These are phyloP conservation scores for Scedosporium apiospermum DNA, from an alignment of 2,329 filamentous ascomycete species.

Conservation along the genomic window DNA sequence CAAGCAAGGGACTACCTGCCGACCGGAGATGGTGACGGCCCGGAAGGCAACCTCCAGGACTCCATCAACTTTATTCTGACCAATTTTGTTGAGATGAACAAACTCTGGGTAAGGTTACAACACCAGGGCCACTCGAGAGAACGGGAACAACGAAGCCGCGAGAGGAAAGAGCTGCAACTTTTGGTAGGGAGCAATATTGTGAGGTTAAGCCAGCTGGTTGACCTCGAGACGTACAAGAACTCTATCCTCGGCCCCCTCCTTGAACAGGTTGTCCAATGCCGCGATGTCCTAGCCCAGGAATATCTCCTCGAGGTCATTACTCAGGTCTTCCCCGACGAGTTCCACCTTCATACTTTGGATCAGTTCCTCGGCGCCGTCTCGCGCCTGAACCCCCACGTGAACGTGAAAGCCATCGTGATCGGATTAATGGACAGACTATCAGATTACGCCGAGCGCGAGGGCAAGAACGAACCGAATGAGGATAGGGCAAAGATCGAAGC, in stretches of 20 bases:
- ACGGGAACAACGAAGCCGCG: constrained; percentile 84
- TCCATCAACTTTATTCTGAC: constrained; percentile 97
- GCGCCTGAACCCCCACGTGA: constrained; percentile 88
- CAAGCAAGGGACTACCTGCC: constrained; percentile 88
- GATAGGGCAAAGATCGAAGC: constrained; percentile 72
- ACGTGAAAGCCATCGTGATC: constrained; percentile 96
- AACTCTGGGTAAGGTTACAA: constrained; percentile 94
- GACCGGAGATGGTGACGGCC: constrained; percentile 72
- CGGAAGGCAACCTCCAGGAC: constrained; percentile 91
- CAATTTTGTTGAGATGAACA: constrained; percentile 99
- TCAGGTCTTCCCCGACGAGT: constrained; percentile 97
- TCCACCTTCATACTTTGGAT: constrained; percentile 92
- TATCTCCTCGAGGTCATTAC: constrained; percentile 97
- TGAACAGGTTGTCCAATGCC: constrained; percentile 95
- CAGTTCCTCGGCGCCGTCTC: constrained; percentile 91
- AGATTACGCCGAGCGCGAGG: constrained; percentile 85
- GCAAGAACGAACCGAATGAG: constrained; percentile 59
- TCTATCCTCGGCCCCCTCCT: constrained; percentile 80
- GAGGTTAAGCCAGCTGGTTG: constrained; percentile 86
- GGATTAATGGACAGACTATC: constrained; percentile 95
- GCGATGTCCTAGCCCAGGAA: constrained; percentile 93
- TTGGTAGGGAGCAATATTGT: constrained; percentile 96
- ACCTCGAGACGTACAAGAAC: constrained; percentile 87
- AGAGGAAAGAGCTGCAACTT: constrained; percentile 89
- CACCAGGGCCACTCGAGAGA: constrained; percentile 96